Evolutionary conservation across 2,329 filamentous ascomycete genomes (phyloP).

Genomic region (Neoascochyta sp.): DNA sequence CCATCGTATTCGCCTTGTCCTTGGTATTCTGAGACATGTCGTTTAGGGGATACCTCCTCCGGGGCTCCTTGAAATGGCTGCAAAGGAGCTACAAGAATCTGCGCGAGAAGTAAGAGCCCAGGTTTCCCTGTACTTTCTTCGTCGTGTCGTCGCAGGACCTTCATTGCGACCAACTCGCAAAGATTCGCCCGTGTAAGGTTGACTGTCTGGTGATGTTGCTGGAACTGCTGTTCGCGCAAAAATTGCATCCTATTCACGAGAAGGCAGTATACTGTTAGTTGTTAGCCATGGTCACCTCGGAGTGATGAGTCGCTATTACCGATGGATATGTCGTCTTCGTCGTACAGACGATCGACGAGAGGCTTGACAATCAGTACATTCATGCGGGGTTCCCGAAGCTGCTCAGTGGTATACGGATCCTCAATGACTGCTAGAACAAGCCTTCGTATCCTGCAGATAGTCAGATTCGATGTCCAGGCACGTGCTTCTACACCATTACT

Average conservation of each 20-base stretch:
- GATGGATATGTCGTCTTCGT: constrained; percentile 74
- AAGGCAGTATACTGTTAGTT: constrained; percentile 66
- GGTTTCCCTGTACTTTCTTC: constrained; percentile 70
- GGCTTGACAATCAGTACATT: constrained; percentile 77
- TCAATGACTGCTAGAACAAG: constrained; percentile 51
- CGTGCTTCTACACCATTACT: too few species aligned
- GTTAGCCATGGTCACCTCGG: constrained; percentile 4
- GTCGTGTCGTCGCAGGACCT: constrained; percentile 72
- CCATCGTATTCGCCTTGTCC: constrained; percentile 50
- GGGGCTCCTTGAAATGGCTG: constrained; percentile 83
- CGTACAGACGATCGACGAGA: constrained; percentile 78
- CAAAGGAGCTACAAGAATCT: constrained; percentile 78
- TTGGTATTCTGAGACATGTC: constrained; percentile 46
- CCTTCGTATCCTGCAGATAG: constrained; percentile 38
- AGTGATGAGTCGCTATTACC: constrained; percentile 41
- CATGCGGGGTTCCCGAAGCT: constrained; percentile 75
- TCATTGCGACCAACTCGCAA: constrained; percentile 75
- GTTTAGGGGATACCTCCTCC: constrained; percentile 58
- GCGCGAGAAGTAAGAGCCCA: constrained; percentile 69
- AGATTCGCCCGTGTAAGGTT: constrained; percentile 72
- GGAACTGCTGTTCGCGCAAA: constrained; percentile 69
- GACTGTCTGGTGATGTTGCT: constrained; percentile 76
- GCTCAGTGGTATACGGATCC: constrained; percentile 67
- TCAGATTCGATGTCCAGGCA: too few species aligned
- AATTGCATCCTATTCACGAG: constrained; percentile 80